Evolutionary conservation across 352 stramenopile genomes (phyloP).

Genomic region (Achlya hypogyna): DNA sequence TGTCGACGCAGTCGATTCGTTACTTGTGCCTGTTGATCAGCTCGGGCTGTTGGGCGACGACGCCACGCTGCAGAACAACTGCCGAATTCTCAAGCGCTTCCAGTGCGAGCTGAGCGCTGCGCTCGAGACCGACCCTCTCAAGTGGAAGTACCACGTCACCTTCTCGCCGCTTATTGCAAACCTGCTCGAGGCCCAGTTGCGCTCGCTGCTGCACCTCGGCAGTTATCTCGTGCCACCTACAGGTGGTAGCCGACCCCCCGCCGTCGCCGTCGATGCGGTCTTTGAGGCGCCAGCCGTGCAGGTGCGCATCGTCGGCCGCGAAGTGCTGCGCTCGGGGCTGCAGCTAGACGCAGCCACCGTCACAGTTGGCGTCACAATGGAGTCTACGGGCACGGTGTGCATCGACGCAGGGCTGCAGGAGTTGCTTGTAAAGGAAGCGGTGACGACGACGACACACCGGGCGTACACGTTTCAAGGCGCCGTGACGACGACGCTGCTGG

Average conservation of each 20-base stretch:
- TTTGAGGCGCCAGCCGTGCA: background rate
- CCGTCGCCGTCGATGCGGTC: background rate
- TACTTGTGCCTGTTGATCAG: background rate
- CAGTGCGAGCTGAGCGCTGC: background rate
- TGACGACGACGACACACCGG: background rate
- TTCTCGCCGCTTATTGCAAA: background rate
- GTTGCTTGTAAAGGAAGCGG: background rate
- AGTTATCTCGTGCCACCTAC: background rate
- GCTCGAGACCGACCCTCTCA: background rate
- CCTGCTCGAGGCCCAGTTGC: background rate
- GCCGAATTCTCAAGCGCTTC: constrained; percentile 8
- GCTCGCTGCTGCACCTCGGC: background rate
- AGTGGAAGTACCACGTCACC: background rate
- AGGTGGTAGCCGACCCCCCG: background rate
- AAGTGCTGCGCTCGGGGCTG: background rate
- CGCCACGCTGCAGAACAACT: background rate
- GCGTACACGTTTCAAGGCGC: background rate
- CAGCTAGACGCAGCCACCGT: background rate
- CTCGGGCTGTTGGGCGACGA: background rate
- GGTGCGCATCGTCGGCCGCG: background rate
- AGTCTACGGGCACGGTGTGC: background rate
- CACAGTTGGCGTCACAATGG: background rate
- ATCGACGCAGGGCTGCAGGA: background rate
- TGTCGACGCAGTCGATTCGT: background rate
- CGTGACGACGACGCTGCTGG: background rate